Conservation (phyloP, 2,329 filamentous ascomycete species). For the Aspergillus sp. region DNA sequence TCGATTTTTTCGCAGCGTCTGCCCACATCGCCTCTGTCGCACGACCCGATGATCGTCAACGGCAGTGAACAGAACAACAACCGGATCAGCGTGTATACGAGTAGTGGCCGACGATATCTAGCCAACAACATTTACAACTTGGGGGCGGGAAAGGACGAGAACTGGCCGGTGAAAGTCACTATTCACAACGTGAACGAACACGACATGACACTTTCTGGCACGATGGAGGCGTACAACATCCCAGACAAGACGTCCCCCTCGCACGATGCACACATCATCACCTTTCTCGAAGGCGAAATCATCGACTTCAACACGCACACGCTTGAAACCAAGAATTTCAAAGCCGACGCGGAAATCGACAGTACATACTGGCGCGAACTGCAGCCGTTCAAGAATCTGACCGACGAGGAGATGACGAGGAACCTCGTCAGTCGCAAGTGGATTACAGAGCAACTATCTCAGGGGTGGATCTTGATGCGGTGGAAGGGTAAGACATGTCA, state of each 20-base stretch:
- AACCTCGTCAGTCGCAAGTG: conserved; percentile 46
- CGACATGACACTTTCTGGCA: conserved; percentile 63
- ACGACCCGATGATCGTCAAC: conserved; percentile 36
- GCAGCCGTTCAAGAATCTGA: conserved; percentile 47
- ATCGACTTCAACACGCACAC: conserved; percentile 59
- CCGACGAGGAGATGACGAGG: conserved; percentile 44
- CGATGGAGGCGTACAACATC: conserved; percentile 70
- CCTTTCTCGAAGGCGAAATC: conserved; percentile 68
- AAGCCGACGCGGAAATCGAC: conserved; percentile 46
- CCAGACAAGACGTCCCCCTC: conserved; percentile 50
- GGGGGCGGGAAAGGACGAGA: conserved; percentile 48
- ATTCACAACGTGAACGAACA: conserved; percentile 62
- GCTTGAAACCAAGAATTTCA: conserved; percentile 48
- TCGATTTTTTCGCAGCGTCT: conserved; percentile 31
- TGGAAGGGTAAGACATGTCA: conserved; percentile 45
- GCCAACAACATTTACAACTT: conserved; percentile 27
- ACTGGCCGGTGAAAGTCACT: conserved; percentile 67
- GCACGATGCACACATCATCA: conserved; percentile 55
- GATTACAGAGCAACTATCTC: conserved; percentile 40
- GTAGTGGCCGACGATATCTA: conserved; percentile 36
- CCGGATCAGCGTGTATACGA: conserved; percentile 38
- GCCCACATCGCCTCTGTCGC: conserved; percentile 22
- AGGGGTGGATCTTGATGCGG: conserved; percentile 51
- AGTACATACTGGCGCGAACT: conserved; percentile 50
- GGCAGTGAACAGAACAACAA: conserved; percentile 27